Conservation (phyloP, 2,329 filamentous ascomycete genomes). For the Xylaria digitata region DNA sequence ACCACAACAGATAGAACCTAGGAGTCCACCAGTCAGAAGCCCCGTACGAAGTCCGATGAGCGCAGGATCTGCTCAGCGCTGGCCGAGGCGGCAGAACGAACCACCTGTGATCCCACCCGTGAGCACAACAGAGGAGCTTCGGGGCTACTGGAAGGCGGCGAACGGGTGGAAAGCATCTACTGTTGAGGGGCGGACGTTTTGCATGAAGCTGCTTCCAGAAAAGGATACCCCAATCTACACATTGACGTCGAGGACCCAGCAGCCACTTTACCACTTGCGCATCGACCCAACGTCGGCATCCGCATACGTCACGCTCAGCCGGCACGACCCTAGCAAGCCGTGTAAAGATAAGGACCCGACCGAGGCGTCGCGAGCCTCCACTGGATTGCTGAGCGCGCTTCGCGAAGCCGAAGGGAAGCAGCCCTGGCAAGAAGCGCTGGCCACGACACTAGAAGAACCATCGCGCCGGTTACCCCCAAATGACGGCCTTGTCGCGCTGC, state of each 20-base stretch:
- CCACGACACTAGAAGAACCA: constrained; percentile 68
- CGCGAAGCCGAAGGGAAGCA: constrained; percentile 54
- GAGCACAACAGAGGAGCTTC: constrained; percentile 70
- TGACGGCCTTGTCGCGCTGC: constrained; percentile 73
- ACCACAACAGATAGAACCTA: constrained; percentile 50
- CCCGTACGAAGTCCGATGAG: constrained; percentile 51
- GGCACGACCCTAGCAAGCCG: constrained; percentile 69
- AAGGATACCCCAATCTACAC: constrained; percentile 74
- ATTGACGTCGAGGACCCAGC: constrained; percentile 67
- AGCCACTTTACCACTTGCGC: constrained; percentile 74
- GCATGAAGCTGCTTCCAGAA: constrained; percentile 66
- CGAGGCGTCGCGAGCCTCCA: constrained; percentile 41
- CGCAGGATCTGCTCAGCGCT: constrained; percentile 47
- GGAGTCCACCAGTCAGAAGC: constrained; percentile 47
- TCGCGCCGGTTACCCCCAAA: constrained; percentile 64
- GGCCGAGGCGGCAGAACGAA: constrained; percentile 52
- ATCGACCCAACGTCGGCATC: constrained; percentile 73
- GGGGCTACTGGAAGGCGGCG: constrained; percentile 74
- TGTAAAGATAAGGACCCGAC: constrained; percentile 59
- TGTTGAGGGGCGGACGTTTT: constrained; percentile 69
- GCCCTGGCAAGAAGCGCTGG: constrained; percentile 68
- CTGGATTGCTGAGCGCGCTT: constrained; percentile 49
- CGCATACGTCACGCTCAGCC: constrained; percentile 68
- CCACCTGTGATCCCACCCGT: constrained; percentile 61
- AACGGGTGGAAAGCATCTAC: constrained; percentile 75